Evolutionary conservation across 2,329 filamentous ascomycete species (phyloP).

Genomic region (Fusarium redolens): DNA sequence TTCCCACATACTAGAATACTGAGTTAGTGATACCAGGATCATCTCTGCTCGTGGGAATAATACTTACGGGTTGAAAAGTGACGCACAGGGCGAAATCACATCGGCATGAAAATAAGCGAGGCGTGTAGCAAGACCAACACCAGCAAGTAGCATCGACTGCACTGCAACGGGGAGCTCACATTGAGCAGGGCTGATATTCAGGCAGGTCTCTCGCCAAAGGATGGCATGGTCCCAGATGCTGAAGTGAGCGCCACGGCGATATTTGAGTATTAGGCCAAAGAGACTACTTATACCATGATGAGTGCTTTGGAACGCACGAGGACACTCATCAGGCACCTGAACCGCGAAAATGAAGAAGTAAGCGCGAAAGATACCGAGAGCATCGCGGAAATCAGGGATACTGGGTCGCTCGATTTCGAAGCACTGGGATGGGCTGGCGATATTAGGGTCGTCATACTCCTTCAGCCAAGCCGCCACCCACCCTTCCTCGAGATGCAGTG

Average conservation of each 20-base stretch:
- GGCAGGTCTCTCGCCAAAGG: constrained; percentile 34
- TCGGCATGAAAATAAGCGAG: constrained; percentile 38
- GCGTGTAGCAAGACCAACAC: constrained; percentile 31
- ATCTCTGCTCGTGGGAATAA: too few species aligned
- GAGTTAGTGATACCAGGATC: too few species aligned
- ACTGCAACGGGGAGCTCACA: constrained; percentile 30
- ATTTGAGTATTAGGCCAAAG: background rate
- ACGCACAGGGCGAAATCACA: constrained; percentile 37
- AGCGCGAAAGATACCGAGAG: constrained; percentile 26
- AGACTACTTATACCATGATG: constrained; percentile 37
- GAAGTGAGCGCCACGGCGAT: too few species aligned
- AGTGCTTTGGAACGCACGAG: constrained; percentile 35
- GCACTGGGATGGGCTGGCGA: constrained; percentile 16
- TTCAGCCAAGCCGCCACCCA: constrained; percentile 7
- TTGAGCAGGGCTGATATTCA: constrained; percentile 35
- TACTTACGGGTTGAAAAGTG: constrained; percentile 34
- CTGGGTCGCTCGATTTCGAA: constrained; percentile 34
- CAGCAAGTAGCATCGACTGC: constrained; percentile 33
- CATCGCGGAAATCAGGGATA: constrained; percentile 25
- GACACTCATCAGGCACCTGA: constrained; percentile 27
- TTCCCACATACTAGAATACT: constrained; percentile 19
- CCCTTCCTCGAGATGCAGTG: too few species aligned
- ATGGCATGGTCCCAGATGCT: constrained; percentile 36
- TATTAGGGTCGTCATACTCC: constrained; percentile 25
- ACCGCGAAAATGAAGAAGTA: constrained; percentile 36